Percentiles rank a stretch among this genome's conserved stretches.
Conservation (phyloP, 352 stramenopile genomes). For the Phytophthora fragariaefolia region DNA sequence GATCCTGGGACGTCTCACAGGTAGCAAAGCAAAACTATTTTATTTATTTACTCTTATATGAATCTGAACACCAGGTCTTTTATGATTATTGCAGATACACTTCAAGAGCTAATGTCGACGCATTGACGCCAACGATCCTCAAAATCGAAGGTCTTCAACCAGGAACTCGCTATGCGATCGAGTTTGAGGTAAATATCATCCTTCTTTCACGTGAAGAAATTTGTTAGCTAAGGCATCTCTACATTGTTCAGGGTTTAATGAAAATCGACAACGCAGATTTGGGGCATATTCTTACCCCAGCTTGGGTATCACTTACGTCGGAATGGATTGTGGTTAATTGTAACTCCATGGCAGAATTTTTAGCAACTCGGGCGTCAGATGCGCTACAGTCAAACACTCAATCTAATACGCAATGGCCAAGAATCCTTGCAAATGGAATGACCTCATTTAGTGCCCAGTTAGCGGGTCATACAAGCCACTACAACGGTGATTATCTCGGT, state of each 20-base stretch:
- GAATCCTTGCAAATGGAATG: slow-evolving; percentile 45
- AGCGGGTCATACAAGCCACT: slow-evolving; percentile 34
- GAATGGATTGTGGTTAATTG: slow-evolving; percentile 66
- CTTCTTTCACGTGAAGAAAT: too few relatives aligned
- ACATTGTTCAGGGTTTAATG: slow-evolving; percentile 46
- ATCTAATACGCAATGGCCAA: slow-evolving; percentile 43
- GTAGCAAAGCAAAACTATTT: slow-evolving; percentile 18
- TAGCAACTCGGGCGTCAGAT: slow-evolving; percentile 1
- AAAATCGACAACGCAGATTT: slow-evolving; percentile 18
- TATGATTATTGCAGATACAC: slow-evolving; percentile 21
- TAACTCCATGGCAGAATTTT: slow-evolving; percentile 45
- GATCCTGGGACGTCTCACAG: slow-evolving; percentile 41
- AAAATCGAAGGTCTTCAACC: slow-evolving; percentile 67
- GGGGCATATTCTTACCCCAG: slow-evolving; percentile 52
- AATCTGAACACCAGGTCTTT: too few relatives aligned
- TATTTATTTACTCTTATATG: neutral
- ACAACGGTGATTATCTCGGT: slow-evolving; percentile 56
- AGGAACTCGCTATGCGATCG: slow-evolving; percentile 59
- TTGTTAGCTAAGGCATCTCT: neutral
- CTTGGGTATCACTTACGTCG: slow-evolving; percentile 39
- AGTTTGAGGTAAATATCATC: slow-evolving; percentile 66
- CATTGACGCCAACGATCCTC: slow-evolving; percentile 63
- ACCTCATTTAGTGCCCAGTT: slow-evolving; percentile 44
- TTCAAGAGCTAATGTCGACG: slow-evolving; percentile 37
- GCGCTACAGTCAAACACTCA: neutral